Evolutionary conservation across 495 filamentous ascomycete genomes (phyloP), one percentile per base, ranked within the genome.

Genomic region (Jackrogersella minutella): DNA sequence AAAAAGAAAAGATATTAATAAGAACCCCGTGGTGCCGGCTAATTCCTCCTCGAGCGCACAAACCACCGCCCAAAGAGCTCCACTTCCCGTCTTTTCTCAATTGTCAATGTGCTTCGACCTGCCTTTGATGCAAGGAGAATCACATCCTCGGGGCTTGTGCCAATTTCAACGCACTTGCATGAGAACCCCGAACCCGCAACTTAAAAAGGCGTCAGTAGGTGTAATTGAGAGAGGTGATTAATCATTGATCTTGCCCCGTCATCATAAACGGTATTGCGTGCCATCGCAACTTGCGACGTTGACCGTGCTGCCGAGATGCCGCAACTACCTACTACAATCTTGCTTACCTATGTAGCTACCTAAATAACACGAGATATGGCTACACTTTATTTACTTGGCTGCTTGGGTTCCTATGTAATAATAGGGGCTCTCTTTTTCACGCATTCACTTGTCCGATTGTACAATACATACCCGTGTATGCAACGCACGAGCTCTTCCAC

Each of bases 61-160:
- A 53, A 56, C 44, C 37, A 24, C 43, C 39, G 9, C 26, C 17
- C 46, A 9, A 22, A n/a, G 10, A 22, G 24, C 49, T 60, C 53
- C 58, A 54, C 59, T 53, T 49, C 19, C 55, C 39, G 22, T 47
- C 49, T 28, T 52, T 13, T 34, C 21, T 30, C 26, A 30, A 30
- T 3, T 30, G 26, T n/a, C n/a, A 7, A 19, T 56, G 60, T 55
- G 66, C 59, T 69, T 58, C n/a, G 55, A 40, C 56, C 43, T 31
- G 50, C 51, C 37, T 43, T 43, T 37, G 24, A 69, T 60, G 66
- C 66, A 69, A 69, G 66, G 60, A 61, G 50, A 64, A 64, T 69
- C 66, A 69, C 44, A 43, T 47, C 37, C 14, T 60, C 60, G 60
- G 66, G 60, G 55, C 41, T 61, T 64, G 66, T 64, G 54, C 60